These are phyloP conservation scores for Musa schizocarpa DNA, from an alignment of 176 grass and related monocot genomes.

Conservation along the genomic window DNA sequence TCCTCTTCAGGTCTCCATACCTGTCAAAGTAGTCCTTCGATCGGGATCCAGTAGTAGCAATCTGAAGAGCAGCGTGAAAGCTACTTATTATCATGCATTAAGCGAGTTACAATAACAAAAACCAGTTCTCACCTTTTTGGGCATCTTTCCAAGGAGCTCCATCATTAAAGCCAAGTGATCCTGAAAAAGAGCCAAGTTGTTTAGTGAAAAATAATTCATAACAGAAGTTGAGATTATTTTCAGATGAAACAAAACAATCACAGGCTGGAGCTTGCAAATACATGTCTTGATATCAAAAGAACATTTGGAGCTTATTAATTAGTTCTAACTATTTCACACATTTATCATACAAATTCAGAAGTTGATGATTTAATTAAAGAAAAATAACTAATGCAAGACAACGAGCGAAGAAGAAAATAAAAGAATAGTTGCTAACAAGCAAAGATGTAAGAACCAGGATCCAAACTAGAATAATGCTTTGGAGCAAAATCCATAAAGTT, in stretches of 20 bases:
- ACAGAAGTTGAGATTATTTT: background rate
- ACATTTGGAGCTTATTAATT: no score
- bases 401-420: no score
- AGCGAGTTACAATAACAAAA: background rate
- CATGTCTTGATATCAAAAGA: no score
- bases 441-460: no score
- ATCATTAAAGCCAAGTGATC: constrained; percentile 99
- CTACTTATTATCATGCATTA: constrained; percentile 17
- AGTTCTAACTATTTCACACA: no score
- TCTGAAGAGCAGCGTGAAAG: constrained; percentile 38
- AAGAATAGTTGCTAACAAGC: no score
- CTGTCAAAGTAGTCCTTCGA: constrained; percentile 94
- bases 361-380: no score
- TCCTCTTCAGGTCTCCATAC: constrained; percentile 91
- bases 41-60: constrained; percentile 57
- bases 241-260: background rate
- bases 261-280: no score
- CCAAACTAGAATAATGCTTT: no score
- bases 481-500: no score
- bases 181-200: constrained; percentile 25
- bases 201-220: background rate
- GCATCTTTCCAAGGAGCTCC: constrained; percentile 85
- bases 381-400: no score
- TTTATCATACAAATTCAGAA: no score
- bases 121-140: constrained; percentile 49